Base-by-base conservation (phyloP, 2,329 filamentous ascomycete species). In the Sporothrix euskadiensis region DNA sequence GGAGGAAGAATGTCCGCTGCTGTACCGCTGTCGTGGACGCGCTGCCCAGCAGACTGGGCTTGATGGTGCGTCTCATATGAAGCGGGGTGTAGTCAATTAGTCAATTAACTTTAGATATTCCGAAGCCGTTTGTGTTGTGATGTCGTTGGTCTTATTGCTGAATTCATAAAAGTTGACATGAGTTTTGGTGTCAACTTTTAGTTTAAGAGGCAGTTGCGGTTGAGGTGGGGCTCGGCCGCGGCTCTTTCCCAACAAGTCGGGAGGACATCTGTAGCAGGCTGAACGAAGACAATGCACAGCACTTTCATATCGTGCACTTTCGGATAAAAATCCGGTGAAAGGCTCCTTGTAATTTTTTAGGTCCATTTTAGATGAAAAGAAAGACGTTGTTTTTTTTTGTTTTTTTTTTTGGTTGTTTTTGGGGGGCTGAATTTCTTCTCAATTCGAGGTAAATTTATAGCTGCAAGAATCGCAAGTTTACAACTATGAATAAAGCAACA, bases 1-100 rank as follows among this genome's bases (percentile, higher is more conserved):
- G 65, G 26, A 30, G 22, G 4, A 57, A 41, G 1, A 16, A 52
- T 7, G 16, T 8, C 47, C 66, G 47, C 12, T 10, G 66, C 3
- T 39, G 47, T 3, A n/a, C n/a, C 7, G 44, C 16, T 16, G 30
- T 47, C 1, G 16, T 9, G 30, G 44, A 2, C 30, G 10, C 22
- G 44, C 19, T 9, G 44, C 57, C 70, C 44, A 54, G 57, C 41
- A 65, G 44, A 3, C 69, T 47, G 22, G 69, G 57, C 70, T 44
- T 35, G 9, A 52, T 3, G 9, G 39, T 19, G 22, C 19, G 39
- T 47, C 61, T 47, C 61, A 66, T 66, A 39, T 26, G 39, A 14
- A 8, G 14, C 3, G n/a, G 12, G 22, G 7, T 56, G n/a, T 52
- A n/a, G 22, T 26, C 26, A 26, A 26, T 26, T 26, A 26, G 26